Evolutionary conservation across 1,139 yeast species (phyloP).

Genomic region (Blastobotrys illinoisensis): DNA sequence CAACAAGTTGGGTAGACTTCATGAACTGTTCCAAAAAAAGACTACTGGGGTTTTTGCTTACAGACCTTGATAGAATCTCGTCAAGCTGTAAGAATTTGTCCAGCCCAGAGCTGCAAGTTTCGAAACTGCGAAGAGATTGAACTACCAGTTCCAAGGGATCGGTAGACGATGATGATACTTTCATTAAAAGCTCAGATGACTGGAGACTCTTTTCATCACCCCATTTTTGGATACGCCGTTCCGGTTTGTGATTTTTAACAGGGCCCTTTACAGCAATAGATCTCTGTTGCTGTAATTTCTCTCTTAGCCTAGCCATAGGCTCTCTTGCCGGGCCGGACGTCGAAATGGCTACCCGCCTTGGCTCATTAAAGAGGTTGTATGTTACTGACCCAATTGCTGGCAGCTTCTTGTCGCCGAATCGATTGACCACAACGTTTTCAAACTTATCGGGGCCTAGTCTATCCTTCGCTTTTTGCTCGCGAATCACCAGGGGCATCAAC

Average conservation of each 20-base stretch:
- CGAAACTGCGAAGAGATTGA: slow-evolving; percentile 3
- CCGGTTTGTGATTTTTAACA: background rate
- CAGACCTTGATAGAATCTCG: slow-evolving; percentile 96
- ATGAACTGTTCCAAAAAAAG: slow-evolving; percentile 72
- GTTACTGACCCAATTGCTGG: slow-evolving; percentile 9
- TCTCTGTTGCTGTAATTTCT: background rate
- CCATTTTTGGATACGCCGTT: background rate
- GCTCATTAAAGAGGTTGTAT: slow-evolving; percentile 9
- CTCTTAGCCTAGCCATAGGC: background rate
- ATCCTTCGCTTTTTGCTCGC: slow-evolving; percentile 12
- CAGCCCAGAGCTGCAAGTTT: slow-evolving; percentile 79
- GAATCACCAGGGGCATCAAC: background rate
- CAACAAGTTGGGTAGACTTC: slow-evolving; percentile 35
- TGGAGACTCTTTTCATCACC: background rate
- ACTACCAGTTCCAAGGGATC: background rate
- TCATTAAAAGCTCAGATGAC: background rate
- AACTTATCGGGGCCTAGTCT: background rate
- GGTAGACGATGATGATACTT: too few relatives aligned
- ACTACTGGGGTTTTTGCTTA: slow-evolving; percentile 90
- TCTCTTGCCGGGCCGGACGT: slow-evolving; percentile 8
- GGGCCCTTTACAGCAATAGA: background rate
- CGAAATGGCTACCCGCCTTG: slow-evolving; percentile 9
- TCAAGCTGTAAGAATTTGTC: slow-evolving; percentile 90
- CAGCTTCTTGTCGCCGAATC: slow-evolving; percentile 11
- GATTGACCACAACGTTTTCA: background rate